These are phyloP conservation scores for Malus hybrid DNA, from an alignment of 331 rosid genomes.

Conservation along the genomic window DNA sequence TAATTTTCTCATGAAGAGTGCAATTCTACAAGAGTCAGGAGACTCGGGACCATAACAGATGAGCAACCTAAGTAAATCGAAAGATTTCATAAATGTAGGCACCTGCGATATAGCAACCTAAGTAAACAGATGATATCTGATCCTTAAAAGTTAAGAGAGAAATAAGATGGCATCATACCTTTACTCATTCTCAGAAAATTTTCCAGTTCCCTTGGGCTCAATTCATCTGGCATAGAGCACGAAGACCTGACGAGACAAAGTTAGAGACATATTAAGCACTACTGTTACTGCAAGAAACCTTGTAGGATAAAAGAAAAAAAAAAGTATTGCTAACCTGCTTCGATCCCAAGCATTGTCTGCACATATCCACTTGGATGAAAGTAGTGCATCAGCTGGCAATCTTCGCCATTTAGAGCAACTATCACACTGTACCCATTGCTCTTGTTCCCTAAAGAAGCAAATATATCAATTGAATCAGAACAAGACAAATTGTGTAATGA, in stretches of 20 bases:
- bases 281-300: conserved; percentile 9
- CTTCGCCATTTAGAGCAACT: conserved; percentile 89
- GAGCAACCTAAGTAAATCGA: too few species aligned
- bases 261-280: conserved; percentile 16
- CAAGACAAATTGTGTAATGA: not conserved
- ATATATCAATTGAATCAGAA: conserved; percentile 1
- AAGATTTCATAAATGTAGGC: too few species aligned
- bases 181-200: conserved; percentile 66
- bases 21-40: not conserved
- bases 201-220: conserved; percentile 74
- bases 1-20: not conserved
- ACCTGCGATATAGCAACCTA: not conserved
- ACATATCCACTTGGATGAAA: conserved; percentile 90
- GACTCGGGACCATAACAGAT: not conserved
- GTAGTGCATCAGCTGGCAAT: conserved; percentile 73
- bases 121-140: not conserved
- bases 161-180: conserved; percentile 41
- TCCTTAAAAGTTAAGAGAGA: not conserved
- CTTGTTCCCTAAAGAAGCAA: conserved; percentile 51
- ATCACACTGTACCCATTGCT: conserved; percentile 98
- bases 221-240: conserved; percentile 80
- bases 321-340: conserved; percentile 46
- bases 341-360: conserved; percentile 82
- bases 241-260: conserved; percentile 57
- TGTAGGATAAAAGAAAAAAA: not conserved